A percentile compares a stretch with the other conserved stretches of the same genome.
Conservation (phyloP, 768 basidiomycete genomes). For the Agaricus bisporus region DNA sequence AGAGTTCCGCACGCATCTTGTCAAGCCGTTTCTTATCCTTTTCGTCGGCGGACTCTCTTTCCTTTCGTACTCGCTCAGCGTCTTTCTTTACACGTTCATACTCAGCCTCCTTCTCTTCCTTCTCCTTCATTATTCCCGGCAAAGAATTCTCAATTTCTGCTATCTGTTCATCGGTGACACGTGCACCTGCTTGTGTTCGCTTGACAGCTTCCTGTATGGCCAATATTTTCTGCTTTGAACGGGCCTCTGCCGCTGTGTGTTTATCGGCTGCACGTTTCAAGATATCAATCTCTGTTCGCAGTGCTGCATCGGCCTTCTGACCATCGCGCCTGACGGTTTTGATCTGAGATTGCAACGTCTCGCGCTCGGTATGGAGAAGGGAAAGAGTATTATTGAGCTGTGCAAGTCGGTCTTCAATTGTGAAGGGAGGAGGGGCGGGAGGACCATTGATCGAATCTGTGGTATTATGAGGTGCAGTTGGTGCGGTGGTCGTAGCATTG, state of each 20-base stretch:
- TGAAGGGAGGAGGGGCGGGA: conserved; percentile 30
- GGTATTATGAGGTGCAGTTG: conserved; percentile 14
- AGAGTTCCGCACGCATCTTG: conserved; percentile 50
- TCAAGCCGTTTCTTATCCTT: conserved; percentile 51
- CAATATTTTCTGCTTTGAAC: conserved; percentile 81
- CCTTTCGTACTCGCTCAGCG: conserved; percentile 40
- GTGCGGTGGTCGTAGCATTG: not conserved
- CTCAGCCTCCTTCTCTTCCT: conserved; percentile 35
- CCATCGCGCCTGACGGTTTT: conserved; percentile 76
- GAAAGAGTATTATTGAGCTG: conserved; percentile 68
- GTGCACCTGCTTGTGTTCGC: conserved; percentile 57
- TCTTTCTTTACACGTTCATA: conserved; percentile 39
- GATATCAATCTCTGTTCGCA: conserved; percentile 80
- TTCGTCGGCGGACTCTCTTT: conserved; percentile 31
- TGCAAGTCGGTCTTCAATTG: conserved; percentile 59
- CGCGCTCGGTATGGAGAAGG: conserved; percentile 57
- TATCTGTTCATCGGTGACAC: conserved; percentile 39
- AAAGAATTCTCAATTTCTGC: conserved; percentile 40
- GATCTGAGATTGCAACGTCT: conserved; percentile 59
- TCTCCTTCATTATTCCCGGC: conserved; percentile 32
- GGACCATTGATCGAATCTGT: conserved; percentile 10
- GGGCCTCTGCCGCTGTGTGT: conserved; percentile 61
- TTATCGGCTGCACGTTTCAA: conserved; percentile 83
- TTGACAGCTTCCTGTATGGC: conserved; percentile 88
- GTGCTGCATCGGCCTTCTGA: conserved; percentile 75